phyloP scores from a whole-genome alignment of 805 yeast species.

The Priceomyces haplophilus region DNA sequence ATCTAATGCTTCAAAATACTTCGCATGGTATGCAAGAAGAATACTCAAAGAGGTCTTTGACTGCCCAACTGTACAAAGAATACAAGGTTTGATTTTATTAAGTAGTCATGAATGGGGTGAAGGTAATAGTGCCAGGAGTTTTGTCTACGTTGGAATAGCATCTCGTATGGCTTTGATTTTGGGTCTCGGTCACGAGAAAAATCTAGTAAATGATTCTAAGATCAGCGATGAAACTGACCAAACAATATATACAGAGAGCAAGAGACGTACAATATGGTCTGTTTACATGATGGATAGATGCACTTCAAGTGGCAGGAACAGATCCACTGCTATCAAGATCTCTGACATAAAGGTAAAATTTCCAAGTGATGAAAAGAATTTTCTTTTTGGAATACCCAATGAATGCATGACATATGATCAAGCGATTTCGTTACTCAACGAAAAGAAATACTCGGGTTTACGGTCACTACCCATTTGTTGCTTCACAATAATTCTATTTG shows the following conservation, averaged over 20 bases:
- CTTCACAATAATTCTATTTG: slow-evolving; percentile 30
- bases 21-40: slow-evolving; percentile 37
- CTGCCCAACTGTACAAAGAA: slow-evolving; percentile 34
- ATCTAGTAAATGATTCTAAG: slow-evolving; percentile 5
- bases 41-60: slow-evolving; percentile 32
- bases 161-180: slow-evolving; percentile 36
- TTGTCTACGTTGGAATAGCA: slow-evolving; percentile 37
- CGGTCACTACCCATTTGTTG: slow-evolving; percentile 20
- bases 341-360: slow-evolving; percentile 29
- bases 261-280: slow-evolving; percentile 38
- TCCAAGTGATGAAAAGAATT: slow-evolving; percentile 33
- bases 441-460: slow-evolving; percentile 6
- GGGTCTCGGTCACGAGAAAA: slow-evolving; percentile 25
- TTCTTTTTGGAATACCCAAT: slow-evolving; percentile 21
- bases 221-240: slow-evolving; percentile 10
- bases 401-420: slow-evolving; percentile 15
- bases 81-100: slow-evolving; percentile 34
- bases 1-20: slow-evolving; percentile 33
- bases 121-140: slow-evolving; percentile 34
- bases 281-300: slow-evolving; percentile 44
- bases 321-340: slow-evolving; percentile 30
- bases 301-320: slow-evolving; percentile 32
- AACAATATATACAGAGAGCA: slow-evolving; percentile 26
- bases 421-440: slow-evolving; percentile 11
- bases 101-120: slow-evolving; percentile 44